Evolutionary conservation across 495 filamentous ascomycete species (phyloP), one percentile per base, ranked within the genome.

Genomic region (Margaritispora aquatica): DNA sequence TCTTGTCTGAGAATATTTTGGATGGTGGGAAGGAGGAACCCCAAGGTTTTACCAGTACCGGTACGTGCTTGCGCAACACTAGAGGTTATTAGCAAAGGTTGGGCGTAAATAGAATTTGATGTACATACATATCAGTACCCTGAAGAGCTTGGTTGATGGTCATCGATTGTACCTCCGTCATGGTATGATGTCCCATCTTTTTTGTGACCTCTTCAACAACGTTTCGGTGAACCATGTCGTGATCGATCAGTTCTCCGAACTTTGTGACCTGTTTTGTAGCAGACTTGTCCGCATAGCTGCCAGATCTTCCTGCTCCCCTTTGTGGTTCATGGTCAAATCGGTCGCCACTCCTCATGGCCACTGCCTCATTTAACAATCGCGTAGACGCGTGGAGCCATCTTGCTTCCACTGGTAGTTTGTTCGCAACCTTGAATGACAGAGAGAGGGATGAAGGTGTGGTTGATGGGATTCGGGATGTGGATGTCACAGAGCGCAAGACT

Each of bases 101-200:
- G 17, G n/a, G n/a, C n/a, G n/a, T n/a, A n/a, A n/a, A n/a, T n/a
- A 29, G 26, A 10, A 49, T 21, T n/a, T 38, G 15, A 22, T 51
- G 23, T 20, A 75, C 87, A 68, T 83, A 96, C 91, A 96, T 75
- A 74, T 98, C 95, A 29, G 70, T 74, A 19, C 94, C 95, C 58
- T 82, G 77, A 44, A 98, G 73, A 54, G 82, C 88, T 50, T 89
- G 75, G 48, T 84, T 82, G 66, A 98, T 89, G 2, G 95, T 96
- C 70, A 84, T 70, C 29, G 81, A 77, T 66, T 98, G 94, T n/a
- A 98, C 92, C 9, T 92, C 83, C 2, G 94, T 97, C 93, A 98
- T 96, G 38, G 79, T 86, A 22, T 87, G 79, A 63, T 96, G 80
- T 2, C 77, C 73, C 88, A 97, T 94, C 20, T 82, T 78, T 22